A percentile compares a stretch with the other conserved stretches of the same genome.
Conservation (phyloP, 345 rosid genomes). For the Limnanthes douglasii region DNA sequence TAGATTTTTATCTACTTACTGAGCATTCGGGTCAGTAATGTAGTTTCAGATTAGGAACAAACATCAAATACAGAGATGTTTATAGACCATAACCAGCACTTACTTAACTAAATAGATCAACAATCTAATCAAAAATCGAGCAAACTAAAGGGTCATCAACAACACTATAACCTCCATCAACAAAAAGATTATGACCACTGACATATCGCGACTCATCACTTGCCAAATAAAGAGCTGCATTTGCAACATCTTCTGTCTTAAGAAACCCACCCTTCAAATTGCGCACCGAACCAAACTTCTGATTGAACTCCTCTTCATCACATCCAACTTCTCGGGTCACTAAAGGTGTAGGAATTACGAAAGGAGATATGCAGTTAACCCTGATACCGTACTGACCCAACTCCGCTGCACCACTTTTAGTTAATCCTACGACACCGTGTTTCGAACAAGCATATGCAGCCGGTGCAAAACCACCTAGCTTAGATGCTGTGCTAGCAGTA, state of each 20-base stretch:
- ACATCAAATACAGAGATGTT: too few species aligned
- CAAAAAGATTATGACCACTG: constrained; percentile 78
- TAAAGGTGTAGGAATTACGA: constrained; percentile 78
- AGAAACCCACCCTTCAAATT: constrained; percentile 44
- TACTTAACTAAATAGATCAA: too few species aligned
- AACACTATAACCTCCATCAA: constrained; percentile 96
- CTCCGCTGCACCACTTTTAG: constrained; percentile 73
- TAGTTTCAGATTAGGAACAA: too few species aligned
- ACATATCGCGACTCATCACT: constrained; percentile 81
- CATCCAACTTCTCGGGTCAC: constrained; percentile 21
- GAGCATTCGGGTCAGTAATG: too few species aligned
- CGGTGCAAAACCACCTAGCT: constrained; percentile 77
- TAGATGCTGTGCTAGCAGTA: constrained; percentile 73
- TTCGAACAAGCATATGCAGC: constrained; percentile 84
- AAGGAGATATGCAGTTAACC: constrained; percentile 76
- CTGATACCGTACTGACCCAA: constrained; percentile 59
- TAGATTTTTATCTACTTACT: too few species aligned
- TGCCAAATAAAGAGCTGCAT: constrained; percentile 68
- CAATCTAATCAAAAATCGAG: too few species aligned
- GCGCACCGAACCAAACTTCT: constrained; percentile 59
- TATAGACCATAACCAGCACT: too few species aligned
- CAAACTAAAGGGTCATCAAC: too few species aligned
- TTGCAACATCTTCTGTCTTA: constrained; percentile 55
- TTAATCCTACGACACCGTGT: constrained; percentile 73
- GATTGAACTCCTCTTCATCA: constrained; percentile 42